Evolutionary conservation across 2,329 filamentous ascomycete genomes (phyloP).

Genomic region (Stagonosporopsis cucurbitacearum): DNA sequence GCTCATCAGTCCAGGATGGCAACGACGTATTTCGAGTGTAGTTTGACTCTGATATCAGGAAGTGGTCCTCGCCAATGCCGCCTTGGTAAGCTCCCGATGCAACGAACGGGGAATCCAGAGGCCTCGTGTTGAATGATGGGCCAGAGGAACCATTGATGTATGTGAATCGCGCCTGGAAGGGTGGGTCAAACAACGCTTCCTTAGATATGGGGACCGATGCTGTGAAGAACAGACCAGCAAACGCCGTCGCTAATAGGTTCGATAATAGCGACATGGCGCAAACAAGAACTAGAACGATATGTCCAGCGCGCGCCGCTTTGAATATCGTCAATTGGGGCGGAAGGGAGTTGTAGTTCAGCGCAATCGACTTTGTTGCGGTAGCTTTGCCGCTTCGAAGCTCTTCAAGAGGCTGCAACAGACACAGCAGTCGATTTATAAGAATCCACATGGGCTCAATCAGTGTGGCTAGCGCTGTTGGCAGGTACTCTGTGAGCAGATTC

Average conservation of each 20-base stretch:
- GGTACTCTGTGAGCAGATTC: slow-evolving; percentile 42
- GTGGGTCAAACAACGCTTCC: not conserved
- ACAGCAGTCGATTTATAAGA: slow-evolving; percentile 60
- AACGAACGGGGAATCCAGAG: no score
- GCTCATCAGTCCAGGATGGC: slow-evolving; percentile 56
- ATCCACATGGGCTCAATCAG: slow-evolving; percentile 65
- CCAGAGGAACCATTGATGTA: not conserved
- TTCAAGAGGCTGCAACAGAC: slow-evolving; percentile 62
- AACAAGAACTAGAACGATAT: slow-evolving; percentile 56
- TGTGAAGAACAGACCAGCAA: slow-evolving; percentile 58
- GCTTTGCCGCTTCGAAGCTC: slow-evolving; percentile 55
- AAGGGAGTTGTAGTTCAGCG: slow-evolving; percentile 61
- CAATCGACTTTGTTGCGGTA: slow-evolving; percentile 34
- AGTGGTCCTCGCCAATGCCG: slow-evolving; percentile 42
- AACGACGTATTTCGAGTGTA: slow-evolving; percentile 52
- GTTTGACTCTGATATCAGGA: slow-evolving; percentile 55
- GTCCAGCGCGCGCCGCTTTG: slow-evolving; percentile 53
- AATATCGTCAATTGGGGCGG: slow-evolving; percentile 61
- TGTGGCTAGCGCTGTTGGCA: slow-evolving; percentile 51
- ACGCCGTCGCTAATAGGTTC: slow-evolving; percentile 61
- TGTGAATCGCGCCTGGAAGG: not conserved
- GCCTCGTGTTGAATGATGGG: not conserved
- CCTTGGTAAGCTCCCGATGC: slow-evolving; percentile 13
- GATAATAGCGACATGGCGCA: slow-evolving; percentile 58
- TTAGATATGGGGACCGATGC: not conserved